Conservation (phyloP, 306 rosid genomes). For the Pterocarpus santalinus region DNA sequence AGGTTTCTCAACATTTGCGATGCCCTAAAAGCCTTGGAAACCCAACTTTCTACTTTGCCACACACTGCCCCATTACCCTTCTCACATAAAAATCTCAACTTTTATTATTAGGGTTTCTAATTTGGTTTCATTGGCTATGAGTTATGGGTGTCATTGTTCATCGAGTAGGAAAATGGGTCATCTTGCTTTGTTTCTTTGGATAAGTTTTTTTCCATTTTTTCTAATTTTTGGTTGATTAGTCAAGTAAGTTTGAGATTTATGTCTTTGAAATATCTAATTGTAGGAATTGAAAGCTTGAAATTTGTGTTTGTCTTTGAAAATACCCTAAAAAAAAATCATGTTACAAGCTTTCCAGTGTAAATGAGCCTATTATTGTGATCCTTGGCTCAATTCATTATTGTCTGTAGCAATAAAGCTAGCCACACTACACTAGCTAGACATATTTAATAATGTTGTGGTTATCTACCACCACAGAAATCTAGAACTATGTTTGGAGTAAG, state of each 20-base stretch:
- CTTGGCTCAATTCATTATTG: constrained; percentile 6
- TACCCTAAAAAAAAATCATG: background rate
- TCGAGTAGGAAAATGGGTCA: constrained; percentile 7
- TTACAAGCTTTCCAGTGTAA: background rate
- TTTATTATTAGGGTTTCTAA: constrained; percentile 15
- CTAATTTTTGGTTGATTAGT: background rate
- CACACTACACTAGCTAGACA: background rate
- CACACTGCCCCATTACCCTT: background rate
- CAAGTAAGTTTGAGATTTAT: constrained; percentile 25
- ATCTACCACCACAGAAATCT: background rate
- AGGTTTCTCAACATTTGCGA: constrained; percentile 78
- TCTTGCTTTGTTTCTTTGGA: background rate
- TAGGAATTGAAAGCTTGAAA: background rate
- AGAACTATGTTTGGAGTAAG: background rate
- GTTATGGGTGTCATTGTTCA: constrained; percentile 21
- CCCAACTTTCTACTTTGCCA: constrained; percentile 79
- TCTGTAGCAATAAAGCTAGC: background rate
- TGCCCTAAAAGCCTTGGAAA: constrained; percentile 89
- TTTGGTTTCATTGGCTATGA: background rate
- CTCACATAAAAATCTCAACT: constrained; percentile 18
- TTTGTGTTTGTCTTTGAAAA: background rate
- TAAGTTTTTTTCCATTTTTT: no score
- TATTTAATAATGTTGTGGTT: background rate
- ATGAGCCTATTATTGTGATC: background rate
- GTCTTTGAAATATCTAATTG: constrained; percentile 18